Conservation (phyloP, 208 protist genomes). For the Angomonas ambiguus region DNA sequence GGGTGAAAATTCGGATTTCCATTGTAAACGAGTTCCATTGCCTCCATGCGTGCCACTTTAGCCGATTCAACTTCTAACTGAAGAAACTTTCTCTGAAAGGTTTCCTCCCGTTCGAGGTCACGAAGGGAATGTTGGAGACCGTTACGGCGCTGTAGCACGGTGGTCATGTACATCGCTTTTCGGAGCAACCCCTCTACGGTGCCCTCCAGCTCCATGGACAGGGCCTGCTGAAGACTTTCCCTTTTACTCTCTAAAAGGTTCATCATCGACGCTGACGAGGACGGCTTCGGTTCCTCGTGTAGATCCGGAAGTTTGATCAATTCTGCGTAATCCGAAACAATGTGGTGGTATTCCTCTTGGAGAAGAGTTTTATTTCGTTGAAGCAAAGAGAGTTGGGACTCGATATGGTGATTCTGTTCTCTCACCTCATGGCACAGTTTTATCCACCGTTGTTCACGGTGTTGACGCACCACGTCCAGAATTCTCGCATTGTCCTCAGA, state of each 20-base stretch:
- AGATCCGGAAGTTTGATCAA: too few species aligned
- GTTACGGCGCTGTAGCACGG: background rate
- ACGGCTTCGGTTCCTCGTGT: too few species aligned
- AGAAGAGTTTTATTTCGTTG: background rate
- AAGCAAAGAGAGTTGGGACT: background rate
- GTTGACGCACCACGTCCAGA: background rate
- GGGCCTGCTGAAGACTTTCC: background rate
- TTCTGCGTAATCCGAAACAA: background rate
- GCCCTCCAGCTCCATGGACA: background rate
- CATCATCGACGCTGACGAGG: too few species aligned
- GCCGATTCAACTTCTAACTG: background rate
- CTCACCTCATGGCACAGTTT: background rate
- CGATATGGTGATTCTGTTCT: background rate
- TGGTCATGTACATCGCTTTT: background rate
- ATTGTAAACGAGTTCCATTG: slow-evolving; percentile 2
- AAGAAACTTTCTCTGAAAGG: slow-evolving; percentile 1
- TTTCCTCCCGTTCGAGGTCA: background rate
- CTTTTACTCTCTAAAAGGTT: background rate
- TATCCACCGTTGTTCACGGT: background rate
- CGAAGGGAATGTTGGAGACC: background rate
- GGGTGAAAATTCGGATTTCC: background rate
- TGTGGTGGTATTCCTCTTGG: background rate
- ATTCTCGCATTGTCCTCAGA: background rate
- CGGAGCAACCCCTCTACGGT: background rate
- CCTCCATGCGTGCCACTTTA: background rate